These are phyloP conservation scores for Fusarium bactridioides DNA, from an alignment of 2,329 filamentous ascomycete genomes.

Conservation along the genomic window DNA sequence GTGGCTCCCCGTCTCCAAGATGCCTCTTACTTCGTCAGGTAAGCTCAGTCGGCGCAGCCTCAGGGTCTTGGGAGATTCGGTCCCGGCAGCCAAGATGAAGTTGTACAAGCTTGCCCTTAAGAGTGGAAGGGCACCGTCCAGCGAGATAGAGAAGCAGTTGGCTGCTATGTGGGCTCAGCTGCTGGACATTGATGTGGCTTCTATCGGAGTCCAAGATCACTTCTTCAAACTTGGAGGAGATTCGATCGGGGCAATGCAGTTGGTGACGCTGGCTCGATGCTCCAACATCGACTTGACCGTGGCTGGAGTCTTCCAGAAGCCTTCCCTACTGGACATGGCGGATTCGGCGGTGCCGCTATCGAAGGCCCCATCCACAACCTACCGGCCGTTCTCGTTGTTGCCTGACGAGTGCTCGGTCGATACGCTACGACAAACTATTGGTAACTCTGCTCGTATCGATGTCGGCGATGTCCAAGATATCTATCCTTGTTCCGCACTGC, in stretches of 20 bases:
- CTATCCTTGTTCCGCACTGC: slow-evolving; percentile 31
- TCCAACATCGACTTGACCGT: slow-evolving; percentile 52
- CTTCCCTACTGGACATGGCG: slow-evolving; percentile 31
- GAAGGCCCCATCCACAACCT: neutral
- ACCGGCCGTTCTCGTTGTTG: slow-evolving; percentile 23
- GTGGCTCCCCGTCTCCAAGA: slow-evolving; percentile 51
- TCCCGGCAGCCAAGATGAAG: neutral
- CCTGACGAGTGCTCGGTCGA: neutral
- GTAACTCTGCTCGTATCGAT: neutral
- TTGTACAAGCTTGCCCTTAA: slow-evolving; percentile 20
- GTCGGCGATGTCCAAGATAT: slow-evolving; percentile 5
- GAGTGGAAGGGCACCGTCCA: slow-evolving; percentile 46
- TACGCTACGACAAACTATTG: neutral
- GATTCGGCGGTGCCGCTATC: slow-evolving; percentile 24
- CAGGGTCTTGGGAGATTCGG: neutral
- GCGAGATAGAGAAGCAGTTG: slow-evolving; percentile 26
- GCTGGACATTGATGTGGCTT: neutral
- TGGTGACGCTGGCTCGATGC: slow-evolving; percentile 45
- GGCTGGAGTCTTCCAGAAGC: slow-evolving; percentile 52
- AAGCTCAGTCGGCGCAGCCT: slow-evolving; percentile 55
- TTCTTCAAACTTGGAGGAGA: slow-evolving; percentile 56
- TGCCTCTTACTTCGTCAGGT: slow-evolving; percentile 53
- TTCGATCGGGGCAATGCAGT: slow-evolving; percentile 36
- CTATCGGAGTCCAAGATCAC: slow-evolving; percentile 43
- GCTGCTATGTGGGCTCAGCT: slow-evolving; percentile 27